Conservation (phyloP, 108 stramenopile species). For the Nitzschia palea region DNA sequence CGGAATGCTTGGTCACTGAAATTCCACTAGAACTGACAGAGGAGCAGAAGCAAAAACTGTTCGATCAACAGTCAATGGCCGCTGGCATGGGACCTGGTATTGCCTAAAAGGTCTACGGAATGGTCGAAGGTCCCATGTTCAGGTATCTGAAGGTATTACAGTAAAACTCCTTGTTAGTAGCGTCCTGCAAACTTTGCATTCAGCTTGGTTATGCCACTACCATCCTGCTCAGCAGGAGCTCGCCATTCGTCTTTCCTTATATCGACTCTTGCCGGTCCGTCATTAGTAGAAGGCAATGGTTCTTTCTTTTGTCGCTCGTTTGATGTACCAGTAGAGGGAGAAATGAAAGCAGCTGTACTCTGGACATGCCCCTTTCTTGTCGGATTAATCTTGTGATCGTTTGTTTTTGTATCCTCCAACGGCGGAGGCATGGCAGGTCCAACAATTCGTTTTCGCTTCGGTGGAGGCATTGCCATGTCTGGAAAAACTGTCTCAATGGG, state of each 20-base stretch:
- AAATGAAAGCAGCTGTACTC: too few species aligned
- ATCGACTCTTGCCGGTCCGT: conserved; percentile 21
- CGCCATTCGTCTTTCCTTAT: conserved; percentile 70
- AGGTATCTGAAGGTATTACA: neutral
- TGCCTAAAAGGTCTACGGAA: neutral
- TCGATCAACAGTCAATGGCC: conserved; percentile 79
- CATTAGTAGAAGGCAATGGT: neutral
- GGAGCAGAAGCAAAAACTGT: conserved; percentile 75
- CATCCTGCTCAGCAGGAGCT: conserved; percentile 77
- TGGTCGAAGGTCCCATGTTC: neutral
- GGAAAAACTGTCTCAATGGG: neutral
- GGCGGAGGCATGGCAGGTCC: conserved; percentile 26
- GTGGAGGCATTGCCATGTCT: conserved; percentile 19
- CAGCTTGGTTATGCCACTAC: conserved; percentile 72
- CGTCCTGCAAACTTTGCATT: conserved; percentile 85
- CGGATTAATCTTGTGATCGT: too few species aligned
- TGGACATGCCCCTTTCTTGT: too few species aligned
- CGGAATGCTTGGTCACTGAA: conserved; percentile 95
- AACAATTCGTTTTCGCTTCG: conserved; percentile 22
- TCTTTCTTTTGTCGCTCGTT: neutral
- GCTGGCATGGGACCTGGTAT: conserved; percentile 66
- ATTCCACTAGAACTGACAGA: conserved; percentile 79
- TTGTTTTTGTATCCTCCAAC: too few species aligned
- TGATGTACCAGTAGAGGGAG: too few species aligned
- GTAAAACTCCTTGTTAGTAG: conserved; percentile 40